phyloP scores from a whole-genome alignment of 192 early-diverging fungal species.

The Coemansia sp. region DNA sequence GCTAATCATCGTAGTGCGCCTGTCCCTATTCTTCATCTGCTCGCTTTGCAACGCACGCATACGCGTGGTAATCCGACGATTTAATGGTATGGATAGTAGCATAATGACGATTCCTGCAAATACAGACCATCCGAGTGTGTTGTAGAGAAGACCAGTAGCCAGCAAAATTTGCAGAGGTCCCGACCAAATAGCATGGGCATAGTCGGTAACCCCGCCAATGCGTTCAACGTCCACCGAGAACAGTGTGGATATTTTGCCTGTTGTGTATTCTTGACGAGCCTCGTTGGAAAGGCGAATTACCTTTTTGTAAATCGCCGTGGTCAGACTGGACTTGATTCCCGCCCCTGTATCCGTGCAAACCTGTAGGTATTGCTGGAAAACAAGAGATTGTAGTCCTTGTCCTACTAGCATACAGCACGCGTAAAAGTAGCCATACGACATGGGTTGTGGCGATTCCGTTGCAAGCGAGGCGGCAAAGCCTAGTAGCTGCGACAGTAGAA shows the following conservation, averaged over 20 bases:
- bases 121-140: constrained; percentile 78
- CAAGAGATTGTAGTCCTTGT: constrained; percentile 73
- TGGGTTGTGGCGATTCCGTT: constrained; percentile 58
- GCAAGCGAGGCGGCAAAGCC: constrained; percentile 49
- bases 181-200: constrained; percentile 75
- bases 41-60: constrained; percentile 72
- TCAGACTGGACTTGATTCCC: constrained; percentile 70
- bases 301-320: constrained; percentile 86
- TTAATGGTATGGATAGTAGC: constrained; percentile 80
- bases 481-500: constrained; percentile 73
- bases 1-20: constrained; percentile 72
- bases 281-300: constrained; percentile 77
- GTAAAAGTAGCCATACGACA: constrained; percentile 75
- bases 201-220: constrained; percentile 67
- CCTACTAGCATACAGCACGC: constrained; percentile 76
- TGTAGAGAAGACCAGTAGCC: constrained; percentile 75
- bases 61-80: constrained; percentile 64
- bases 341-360: constrained; percentile 72
- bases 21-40: constrained; percentile 88
- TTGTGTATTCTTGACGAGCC: constrained; percentile 75
- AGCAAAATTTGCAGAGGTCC: constrained; percentile 79
- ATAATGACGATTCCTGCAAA: constrained; percentile 86
- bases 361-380: constrained; percentile 91
- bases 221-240: constrained; percentile 70
- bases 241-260: constrained; percentile 73